Percentiles rank a stretch among this genome's conserved stretches.
These are phyloP conservation scores for Periconia macrospinosa DNA, from an alignment of 2,329 filamentous ascomycete species.

Conservation along the genomic window DNA sequence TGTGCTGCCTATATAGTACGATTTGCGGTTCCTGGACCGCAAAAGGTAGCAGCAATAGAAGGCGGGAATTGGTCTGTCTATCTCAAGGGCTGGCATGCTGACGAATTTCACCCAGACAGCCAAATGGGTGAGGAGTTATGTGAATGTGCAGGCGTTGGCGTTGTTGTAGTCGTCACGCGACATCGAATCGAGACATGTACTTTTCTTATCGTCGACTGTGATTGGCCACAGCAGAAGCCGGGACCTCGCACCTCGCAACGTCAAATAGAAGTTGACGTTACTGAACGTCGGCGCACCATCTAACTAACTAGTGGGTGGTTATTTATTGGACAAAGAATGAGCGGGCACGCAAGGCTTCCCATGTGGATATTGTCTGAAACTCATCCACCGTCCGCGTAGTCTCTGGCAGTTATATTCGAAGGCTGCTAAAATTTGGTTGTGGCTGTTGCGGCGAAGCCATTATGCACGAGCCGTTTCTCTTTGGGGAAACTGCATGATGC, in stretches of 20 bases:
- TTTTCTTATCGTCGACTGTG: background rate
- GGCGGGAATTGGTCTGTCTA: slow-evolving; percentile 65
- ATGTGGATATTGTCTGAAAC: background rate
- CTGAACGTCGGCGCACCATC: background rate
- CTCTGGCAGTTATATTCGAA: too few relatives aligned
- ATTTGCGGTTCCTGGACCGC: slow-evolving; percentile 73
- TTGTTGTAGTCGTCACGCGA: background rate
- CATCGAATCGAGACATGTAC: background rate
- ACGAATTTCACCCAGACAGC: slow-evolving; percentile 3
- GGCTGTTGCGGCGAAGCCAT: too few relatives aligned
- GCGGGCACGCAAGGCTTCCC: background rate
- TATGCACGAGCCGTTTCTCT: too few relatives aligned
- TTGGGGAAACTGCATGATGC: too few relatives aligned
- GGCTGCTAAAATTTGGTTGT: too few relatives aligned
- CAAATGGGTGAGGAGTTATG: background rate
- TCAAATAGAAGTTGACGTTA: background rate
- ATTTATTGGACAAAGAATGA: background rate
- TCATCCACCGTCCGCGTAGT: background rate
- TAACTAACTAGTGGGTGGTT: background rate
- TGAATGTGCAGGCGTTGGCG: too few relatives aligned
- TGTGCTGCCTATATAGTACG: slow-evolving; percentile 88
- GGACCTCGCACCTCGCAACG: background rate
- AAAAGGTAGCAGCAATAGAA: slow-evolving; percentile 94
- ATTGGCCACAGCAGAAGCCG: background rate
- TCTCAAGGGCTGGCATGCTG: slow-evolving; percentile 15